Percentiles rank a stretch among this genome's conserved stretches.
Evolutionary conservation across 768 basidiomycete species (phyloP).

Genomic region (Amanita jacksonii): DNA sequence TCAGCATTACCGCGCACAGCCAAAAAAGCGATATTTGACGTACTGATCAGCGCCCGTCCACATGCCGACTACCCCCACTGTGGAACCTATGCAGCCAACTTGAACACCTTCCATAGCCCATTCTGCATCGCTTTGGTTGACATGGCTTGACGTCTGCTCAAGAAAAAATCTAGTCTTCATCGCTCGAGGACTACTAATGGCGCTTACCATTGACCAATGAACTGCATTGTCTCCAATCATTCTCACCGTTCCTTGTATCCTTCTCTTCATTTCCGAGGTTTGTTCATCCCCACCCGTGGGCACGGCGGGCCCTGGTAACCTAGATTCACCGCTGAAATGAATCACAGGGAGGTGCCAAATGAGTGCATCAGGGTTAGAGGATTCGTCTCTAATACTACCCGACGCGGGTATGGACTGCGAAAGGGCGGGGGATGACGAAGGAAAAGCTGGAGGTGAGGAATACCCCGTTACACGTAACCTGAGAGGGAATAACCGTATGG

Average conservation of each 20-base stretch:
- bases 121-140: conserved; percentile 25
- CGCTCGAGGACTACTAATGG: no score
- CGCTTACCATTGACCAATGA: conserved; percentile 37
- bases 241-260: conserved; percentile 33
- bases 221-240: conserved; percentile 40
- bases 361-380: conserved; percentile 13
- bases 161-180: not conserved
- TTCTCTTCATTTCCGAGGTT: conserved; percentile 18
- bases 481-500: conserved; percentile 44
- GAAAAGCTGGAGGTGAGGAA: conserved; percentile 17
- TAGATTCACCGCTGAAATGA: conserved; percentile 36
- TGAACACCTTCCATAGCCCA: conserved; percentile 53
- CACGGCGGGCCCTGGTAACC: conserved; percentile 23
- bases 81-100: conserved; percentile 44
- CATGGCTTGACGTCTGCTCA: conserved; percentile 15
- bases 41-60: conserved; percentile 48
- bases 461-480: conserved; percentile 33
- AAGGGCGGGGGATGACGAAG: conserved; percentile 13
- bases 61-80: conserved; percentile 39
- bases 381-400: no score
- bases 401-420: no score
- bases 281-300: conserved; percentile 15
- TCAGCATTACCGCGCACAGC: conserved; percentile 3
- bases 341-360: conserved; percentile 39
- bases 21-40: conserved; percentile 19